Percentiles rank a stretch among this genome's conserved stretches.
Conservation (phyloP, 257 asterid species). For the Gardenia jasminoides region DNA sequence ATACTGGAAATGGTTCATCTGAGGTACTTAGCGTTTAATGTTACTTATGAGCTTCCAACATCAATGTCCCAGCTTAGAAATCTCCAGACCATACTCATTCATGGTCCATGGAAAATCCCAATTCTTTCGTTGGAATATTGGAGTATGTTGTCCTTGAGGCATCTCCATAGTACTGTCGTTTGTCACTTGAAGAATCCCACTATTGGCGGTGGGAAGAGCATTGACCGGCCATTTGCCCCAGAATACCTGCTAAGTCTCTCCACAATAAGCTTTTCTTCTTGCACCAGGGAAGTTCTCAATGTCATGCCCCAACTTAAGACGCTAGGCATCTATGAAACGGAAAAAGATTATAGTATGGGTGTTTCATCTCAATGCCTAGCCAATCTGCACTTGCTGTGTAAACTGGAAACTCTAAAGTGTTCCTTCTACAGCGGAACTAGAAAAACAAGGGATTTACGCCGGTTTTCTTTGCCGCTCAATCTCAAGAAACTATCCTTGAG, state of each 20-base stretch:
- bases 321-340: slow-evolving; percentile 27
- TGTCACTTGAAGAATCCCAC: slow-evolving; percentile 8
- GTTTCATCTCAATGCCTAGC: background rate
- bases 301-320: slow-evolving; percentile 27
- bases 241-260: slow-evolving; percentile 24
- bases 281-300: slow-evolving; percentile 18
- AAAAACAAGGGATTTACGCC: no score
- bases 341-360: background rate
- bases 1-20: slow-evolving; percentile 22
- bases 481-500: background rate
- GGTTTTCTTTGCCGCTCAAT: background rate
- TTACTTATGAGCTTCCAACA: slow-evolving; percentile 25
- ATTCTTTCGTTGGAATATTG: slow-evolving; percentile 19
- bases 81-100: slow-evolving; percentile 37
- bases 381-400: background rate
- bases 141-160: slow-evolving; percentile 29
- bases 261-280: slow-evolving; percentile 21
- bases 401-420: background rate
- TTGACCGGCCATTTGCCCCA: background rate
- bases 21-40: slow-evolving; percentile 32
- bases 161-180: slow-evolving; percentile 24
- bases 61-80: slow-evolving; percentile 13
- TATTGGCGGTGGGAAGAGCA: background rate
- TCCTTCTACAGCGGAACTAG: background rate
- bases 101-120: slow-evolving; percentile 19